Percentiles rank a stretch among this genome's conserved stretches.
These are phyloP conservation scores for Umbellularia californica DNA, from an alignment of 164 flowering plant species.

Conservation along the genomic window DNA sequence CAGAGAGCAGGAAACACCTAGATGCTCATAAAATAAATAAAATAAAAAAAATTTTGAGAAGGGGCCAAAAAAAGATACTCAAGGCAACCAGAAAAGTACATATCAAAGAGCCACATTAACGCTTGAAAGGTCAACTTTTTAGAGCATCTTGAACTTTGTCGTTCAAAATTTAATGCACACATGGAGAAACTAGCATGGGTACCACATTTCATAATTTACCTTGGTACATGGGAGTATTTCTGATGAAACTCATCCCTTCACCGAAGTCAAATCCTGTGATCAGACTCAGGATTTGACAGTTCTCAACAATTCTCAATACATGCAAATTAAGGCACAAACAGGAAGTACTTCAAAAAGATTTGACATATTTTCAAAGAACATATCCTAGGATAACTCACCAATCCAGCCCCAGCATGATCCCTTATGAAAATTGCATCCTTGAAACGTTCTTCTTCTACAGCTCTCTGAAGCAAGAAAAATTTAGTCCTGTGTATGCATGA, in stretches of 20 bases:
- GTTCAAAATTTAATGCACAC: not conserved
- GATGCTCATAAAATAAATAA: too few relatives aligned
- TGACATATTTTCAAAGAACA: not conserved
- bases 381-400: conserved; percentile 52
- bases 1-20: too few relatives aligned
- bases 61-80: too few relatives aligned
- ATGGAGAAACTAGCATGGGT: not conserved
- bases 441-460: conserved; percentile 69
- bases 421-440: conserved; percentile 69
- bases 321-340: too few relatives aligned
- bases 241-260: not conserved
- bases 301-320: not conserved
- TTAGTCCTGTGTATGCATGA: not conserved
- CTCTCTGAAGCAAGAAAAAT: conserved; percentile 49
- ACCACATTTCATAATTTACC: not conserved
- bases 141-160: too few relatives aligned
- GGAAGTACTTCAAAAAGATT: too few relatives aligned
- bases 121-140: too few relatives aligned
- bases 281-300: not conserved
- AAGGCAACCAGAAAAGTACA: too few relatives aligned
- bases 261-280: not conserved
- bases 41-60: too few relatives aligned
- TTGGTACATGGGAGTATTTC: not conserved
- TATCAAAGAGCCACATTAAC: too few relatives aligned
- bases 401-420: conserved; percentile 86